Evolutionary conservation across 2,329 filamentous ascomycete genomes (phyloP).

Genomic region (Pseudocercospora ulei): DNA sequence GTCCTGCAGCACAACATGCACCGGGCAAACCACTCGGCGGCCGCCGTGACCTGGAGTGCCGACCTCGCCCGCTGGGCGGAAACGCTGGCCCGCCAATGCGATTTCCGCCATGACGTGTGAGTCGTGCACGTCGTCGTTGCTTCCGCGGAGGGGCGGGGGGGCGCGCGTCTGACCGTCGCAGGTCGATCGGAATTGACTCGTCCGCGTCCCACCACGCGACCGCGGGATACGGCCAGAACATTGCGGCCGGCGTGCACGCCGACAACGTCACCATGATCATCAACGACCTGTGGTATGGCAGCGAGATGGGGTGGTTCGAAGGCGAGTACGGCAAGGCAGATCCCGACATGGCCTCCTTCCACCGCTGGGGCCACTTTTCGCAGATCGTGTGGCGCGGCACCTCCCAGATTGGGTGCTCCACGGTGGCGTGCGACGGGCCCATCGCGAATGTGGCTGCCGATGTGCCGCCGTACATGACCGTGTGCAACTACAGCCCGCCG

Average conservation of each 20-base stretch:
- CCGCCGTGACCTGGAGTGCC: conserved; percentile 55
- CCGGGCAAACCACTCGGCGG: conserved; percentile 17
- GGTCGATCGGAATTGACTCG: conserved; percentile 3
- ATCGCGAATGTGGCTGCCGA: conserved; percentile 39
- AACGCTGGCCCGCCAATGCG: conserved; percentile 54
- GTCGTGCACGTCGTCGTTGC: conserved; percentile 24
- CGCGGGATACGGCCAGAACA: conserved; percentile 78
- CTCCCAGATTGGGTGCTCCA: conserved; percentile 51
- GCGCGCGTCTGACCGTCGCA: background rate
- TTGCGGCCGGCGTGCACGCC: conserved; percentile 56
- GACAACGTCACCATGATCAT: conserved; percentile 55
- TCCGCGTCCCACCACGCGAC: conserved; percentile 3
- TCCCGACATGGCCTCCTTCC: conserved; percentile 51
- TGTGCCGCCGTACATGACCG: conserved; percentile 54
- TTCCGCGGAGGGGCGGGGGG: too few relatives aligned
- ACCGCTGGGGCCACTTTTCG: conserved; percentile 61
- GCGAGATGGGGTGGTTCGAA: conserved; percentile 52
- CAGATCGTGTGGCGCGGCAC: conserved; percentile 61
- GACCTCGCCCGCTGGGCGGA: conserved; percentile 54
- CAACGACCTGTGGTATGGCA: conserved; percentile 78
- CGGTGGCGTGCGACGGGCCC: conserved; percentile 26
- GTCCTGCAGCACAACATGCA: conserved; percentile 19
- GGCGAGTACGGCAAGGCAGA: conserved; percentile 35
- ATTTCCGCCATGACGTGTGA: conserved; percentile 66
- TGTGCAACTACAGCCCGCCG: conserved; percentile 72